These are phyloP conservation scores for Apium graveolens DNA, from an alignment of 129 eudicot genomes.

Conservation along the genomic window DNA sequence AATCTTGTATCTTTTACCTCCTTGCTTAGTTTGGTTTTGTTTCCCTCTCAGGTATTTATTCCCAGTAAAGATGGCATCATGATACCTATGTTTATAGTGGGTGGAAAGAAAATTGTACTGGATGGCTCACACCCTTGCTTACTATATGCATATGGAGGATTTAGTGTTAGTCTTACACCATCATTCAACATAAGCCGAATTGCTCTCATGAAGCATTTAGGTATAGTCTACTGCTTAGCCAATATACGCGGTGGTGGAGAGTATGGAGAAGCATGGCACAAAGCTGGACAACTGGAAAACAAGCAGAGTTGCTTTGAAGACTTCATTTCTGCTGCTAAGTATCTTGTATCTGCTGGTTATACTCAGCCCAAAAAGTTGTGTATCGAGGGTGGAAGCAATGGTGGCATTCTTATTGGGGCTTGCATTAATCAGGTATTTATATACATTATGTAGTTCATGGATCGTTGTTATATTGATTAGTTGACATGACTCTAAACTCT, in stretches of 20 bases:
- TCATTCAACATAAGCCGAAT: slow-evolving; percentile 50
- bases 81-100: slow-evolving; percentile 67
- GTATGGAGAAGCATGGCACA: slow-evolving; percentile 98
- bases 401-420: slow-evolving; percentile 85
- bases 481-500: background rate
- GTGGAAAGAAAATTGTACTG: slow-evolving; percentile 49
- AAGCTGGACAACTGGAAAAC: slow-evolving; percentile 59
- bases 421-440: slow-evolving; percentile 79
- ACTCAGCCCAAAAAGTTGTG: slow-evolving; percentile 71
- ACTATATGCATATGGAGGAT: slow-evolving; percentile 85
- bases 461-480: background rate
- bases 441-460: background rate
- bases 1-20: background rate
- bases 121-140: slow-evolving; percentile 89
- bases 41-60: slow-evolving; percentile 51
- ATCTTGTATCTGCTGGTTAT: slow-evolving; percentile 69
- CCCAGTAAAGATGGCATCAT: slow-evolving; percentile 69
- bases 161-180: slow-evolving; percentile 75
- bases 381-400: slow-evolving; percentile 98
- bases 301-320: slow-evolving; percentile 89
- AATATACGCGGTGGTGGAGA: slow-evolving; percentile 99
- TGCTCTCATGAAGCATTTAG: slow-evolving; percentile 53
- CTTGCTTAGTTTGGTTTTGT: background rate
- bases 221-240: slow-evolving; percentile 58
- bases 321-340: slow-evolving; percentile 70